Evolutionary conservation across 441 rosid genomes (phyloP).

Genomic region (Bocquillonia castaneifolia): DNA sequence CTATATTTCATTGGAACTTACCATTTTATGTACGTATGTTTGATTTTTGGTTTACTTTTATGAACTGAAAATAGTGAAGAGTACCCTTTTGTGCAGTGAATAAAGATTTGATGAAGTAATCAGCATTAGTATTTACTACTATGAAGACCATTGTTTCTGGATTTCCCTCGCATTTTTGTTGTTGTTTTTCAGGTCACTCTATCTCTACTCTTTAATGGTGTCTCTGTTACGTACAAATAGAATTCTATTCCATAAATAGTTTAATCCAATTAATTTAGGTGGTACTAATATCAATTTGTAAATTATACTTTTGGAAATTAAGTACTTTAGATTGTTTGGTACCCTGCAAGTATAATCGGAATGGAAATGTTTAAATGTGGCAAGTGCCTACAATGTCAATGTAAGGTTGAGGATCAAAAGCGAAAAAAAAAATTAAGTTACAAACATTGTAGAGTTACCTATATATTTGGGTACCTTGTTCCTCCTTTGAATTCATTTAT

Average conservation of each 20-base stretch:
- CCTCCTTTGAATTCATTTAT: background rate
- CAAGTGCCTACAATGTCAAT: background rate
- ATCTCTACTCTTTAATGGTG: background rate
- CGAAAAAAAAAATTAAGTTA: background rate
- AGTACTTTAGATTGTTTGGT: background rate
- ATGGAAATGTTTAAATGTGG: background rate
- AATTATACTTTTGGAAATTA: background rate
- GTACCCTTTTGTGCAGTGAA: too few species aligned
- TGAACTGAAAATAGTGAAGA: too few species aligned
- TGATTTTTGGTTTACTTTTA: background rate
- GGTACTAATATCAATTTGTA: background rate
- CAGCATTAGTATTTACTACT: background rate
- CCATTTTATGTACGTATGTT: too few species aligned
- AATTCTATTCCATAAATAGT: background rate
- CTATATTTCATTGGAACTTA: too few species aligned
- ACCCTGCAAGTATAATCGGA: background rate
- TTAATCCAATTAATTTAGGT: background rate
- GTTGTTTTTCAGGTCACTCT: conserved; percentile 27
- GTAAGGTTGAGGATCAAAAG: background rate
- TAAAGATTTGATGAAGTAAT: conserved; percentile 8
- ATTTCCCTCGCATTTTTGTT: conserved; percentile 13
- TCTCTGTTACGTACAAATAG: background rate
- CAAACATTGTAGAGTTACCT: background rate
- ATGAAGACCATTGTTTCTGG: conserved; percentile 22
- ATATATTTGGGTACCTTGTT: background rate